Conservation (phyloP, 176 grass and related monocot species). For the Rhynchospora pubera region DNA sequence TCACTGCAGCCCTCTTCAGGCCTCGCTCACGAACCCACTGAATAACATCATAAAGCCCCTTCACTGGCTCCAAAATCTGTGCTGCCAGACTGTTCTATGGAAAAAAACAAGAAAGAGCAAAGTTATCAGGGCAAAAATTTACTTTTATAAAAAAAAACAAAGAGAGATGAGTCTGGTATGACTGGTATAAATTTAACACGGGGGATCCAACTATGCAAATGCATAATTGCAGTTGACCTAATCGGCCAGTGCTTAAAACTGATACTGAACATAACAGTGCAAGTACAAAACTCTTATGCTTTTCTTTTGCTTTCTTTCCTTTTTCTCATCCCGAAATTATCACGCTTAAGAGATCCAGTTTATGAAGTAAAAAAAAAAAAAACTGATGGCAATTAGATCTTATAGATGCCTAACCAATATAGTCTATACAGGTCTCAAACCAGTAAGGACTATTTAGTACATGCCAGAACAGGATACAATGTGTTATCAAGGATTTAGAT, state of each 20-base stretch:
- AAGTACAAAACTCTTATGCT: not conserved
- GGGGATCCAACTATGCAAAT: not conserved
- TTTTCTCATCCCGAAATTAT: not conserved
- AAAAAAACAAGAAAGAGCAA: not conserved
- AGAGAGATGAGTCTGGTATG: not conserved
- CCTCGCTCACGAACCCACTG: constrained; percentile 69
- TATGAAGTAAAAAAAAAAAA: not conserved
- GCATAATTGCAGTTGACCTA: not conserved
- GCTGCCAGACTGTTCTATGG: constrained; percentile 41
- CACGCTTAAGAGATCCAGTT: not conserved
- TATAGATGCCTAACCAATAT: not conserved
- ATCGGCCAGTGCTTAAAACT: not conserved
- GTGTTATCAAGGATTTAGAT: not conserved
- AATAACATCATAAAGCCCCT: constrained; percentile 48
- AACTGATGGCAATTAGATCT: not conserved
- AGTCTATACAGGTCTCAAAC: not conserved
- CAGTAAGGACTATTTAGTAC: not conserved
- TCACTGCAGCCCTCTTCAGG: constrained; percentile 61
- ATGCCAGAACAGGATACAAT: not conserved
- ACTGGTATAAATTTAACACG: not conserved
- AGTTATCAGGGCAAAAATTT: not conserved
- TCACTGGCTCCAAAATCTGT: constrained; percentile 51
- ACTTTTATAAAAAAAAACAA: not conserved
- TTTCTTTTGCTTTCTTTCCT: not conserved
- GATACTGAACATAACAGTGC: not conserved